Evolutionary conservation across 805 yeast genomes (phyloP).

Genomic region (Yueomyces sp.): DNA sequence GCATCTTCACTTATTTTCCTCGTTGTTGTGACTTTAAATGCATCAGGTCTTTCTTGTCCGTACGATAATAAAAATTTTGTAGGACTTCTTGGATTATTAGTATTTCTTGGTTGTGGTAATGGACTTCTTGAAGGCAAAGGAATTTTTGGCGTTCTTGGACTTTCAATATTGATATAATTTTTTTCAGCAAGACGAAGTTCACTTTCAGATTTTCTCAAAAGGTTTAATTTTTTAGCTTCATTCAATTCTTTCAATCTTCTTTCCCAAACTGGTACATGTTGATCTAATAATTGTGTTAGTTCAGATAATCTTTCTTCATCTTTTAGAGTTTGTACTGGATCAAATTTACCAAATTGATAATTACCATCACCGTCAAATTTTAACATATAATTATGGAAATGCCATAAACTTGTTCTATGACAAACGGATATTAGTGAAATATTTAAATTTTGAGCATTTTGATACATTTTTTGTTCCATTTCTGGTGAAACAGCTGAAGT

Average conservation of each 20-base stretch:
- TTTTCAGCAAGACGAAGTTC: constrained; percentile 7
- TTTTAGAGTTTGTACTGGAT: constrained; percentile 58
- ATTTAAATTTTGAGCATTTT: constrained; percentile 64
- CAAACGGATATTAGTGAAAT: constrained; percentile 83
- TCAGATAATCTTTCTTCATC: constrained; percentile 67
- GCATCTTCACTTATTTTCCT: no score
- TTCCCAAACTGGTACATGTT: constrained; percentile 55
- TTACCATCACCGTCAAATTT: constrained; percentile 81
- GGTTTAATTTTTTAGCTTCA: constrained; percentile 31
- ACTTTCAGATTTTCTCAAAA: constrained; percentile 20
- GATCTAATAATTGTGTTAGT: constrained; percentile 49
- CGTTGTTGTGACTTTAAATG: no score
- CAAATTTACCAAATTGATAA: constrained; percentile 45
- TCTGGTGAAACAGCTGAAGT: constrained; percentile 88
- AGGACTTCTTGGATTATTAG: no score
- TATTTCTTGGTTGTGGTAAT: no score
- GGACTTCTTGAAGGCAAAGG: neutral
- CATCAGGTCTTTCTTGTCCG: no score
- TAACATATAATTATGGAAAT: constrained; percentile 69
- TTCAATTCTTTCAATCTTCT: constrained; percentile 54
- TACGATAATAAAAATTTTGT: no score
- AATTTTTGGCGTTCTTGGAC: neutral
- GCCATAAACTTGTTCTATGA: constrained; percentile 86
- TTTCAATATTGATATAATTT: no score
- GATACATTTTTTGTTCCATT: constrained; percentile 81